Evolutionary conservation across 371 early-diverging fungal genomes (phyloP).

Genomic region (Mucor racemosus): DNA sequence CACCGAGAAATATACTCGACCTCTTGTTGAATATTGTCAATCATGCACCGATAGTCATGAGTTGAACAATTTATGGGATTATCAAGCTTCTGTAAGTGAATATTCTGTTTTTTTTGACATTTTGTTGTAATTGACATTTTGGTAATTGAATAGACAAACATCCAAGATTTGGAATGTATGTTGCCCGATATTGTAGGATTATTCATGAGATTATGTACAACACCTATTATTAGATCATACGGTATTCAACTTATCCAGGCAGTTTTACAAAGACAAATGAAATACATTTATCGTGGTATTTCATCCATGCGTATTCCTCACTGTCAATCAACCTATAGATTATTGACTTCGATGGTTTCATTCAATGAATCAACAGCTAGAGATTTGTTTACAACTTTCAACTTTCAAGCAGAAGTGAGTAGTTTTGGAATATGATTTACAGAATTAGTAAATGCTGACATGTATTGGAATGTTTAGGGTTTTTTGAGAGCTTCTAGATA

Average conservation of each 20-base stretch:
- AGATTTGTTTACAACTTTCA: slow-evolving; percentile 48
- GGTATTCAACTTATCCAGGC: slow-evolving; percentile 47
- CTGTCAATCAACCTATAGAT: slow-evolving; percentile 43
- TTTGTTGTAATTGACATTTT: neutral
- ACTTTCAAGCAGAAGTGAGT: slow-evolving; percentile 52
- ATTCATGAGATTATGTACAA: slow-evolving; percentile 45
- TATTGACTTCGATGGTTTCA: slow-evolving; percentile 45
- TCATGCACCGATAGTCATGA: slow-evolving; percentile 39
- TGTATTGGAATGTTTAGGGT: slow-evolving; percentile 26
- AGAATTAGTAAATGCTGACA: neutral
- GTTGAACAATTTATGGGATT: slow-evolving; percentile 51
- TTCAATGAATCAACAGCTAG: slow-evolving; percentile 43
- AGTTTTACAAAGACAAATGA: slow-evolving; percentile 57
- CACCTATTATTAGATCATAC: slow-evolving; percentile 53
- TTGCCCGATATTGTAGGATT: slow-evolving; percentile 49
- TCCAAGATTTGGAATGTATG: slow-evolving; percentile 48
- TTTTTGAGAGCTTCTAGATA: slow-evolving; percentile 50
- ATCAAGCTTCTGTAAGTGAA: slow-evolving; percentile 40
- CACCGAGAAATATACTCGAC: slow-evolving; percentile 42
- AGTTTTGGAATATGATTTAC: neutral
- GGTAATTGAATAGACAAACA: slow-evolving; percentile 32
- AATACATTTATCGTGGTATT: slow-evolving; percentile 88
- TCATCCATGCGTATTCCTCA: slow-evolving; percentile 64
- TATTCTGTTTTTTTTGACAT: neutral
- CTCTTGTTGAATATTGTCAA: slow-evolving; percentile 54